phyloP scores from a whole-genome alignment of 2,329 filamentous ascomycete genomes.

The Diaporthe citri region DNA sequence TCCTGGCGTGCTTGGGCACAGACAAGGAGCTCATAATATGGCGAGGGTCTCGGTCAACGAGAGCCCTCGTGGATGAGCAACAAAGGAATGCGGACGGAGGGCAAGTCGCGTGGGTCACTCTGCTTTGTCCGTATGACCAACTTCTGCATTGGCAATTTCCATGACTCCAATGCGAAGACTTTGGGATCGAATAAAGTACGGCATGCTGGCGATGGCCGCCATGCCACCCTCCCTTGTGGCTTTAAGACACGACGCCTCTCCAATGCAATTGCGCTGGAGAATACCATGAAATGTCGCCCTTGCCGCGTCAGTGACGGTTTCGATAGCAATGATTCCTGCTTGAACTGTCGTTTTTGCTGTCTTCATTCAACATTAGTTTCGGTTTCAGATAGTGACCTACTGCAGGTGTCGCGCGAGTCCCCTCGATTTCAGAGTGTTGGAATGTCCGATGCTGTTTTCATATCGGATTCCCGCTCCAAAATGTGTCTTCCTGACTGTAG shows the following conservation, averaged over 20 bases:
- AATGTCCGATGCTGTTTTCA: conserved; percentile 4
- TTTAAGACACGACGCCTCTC: conserved; percentile 27
- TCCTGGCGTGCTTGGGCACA: not conserved
- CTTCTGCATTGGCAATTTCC: conserved; percentile 2
- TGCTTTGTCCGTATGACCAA: conserved; percentile 24
- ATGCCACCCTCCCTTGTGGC: conserved; percentile 31
- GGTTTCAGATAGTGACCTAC: not conserved
- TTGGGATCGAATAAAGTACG: not conserved
- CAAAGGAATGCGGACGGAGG: conserved; percentile 21
- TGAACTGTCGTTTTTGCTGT: not conserved
- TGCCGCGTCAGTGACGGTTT: conserved; percentile 7
- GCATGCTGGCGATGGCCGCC: not conserved
- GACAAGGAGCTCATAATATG: not conserved
- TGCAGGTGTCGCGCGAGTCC: not conserved
- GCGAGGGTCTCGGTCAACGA: not conserved
- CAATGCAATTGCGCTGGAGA: not conserved
- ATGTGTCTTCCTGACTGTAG: not conserved
- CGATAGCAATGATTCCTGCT: not conserved
- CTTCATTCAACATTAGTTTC: not conserved
- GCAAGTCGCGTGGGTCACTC: conserved; percentile 29
- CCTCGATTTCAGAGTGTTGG: not conserved
- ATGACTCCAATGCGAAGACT: not conserved
- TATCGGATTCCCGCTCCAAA: not conserved
- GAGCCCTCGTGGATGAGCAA: conserved; percentile 14
- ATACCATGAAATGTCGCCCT: conserved; percentile 17